Evolutionary conservation across 441 rosid species (phyloP).

Genomic region (Croton setiger): DNA sequence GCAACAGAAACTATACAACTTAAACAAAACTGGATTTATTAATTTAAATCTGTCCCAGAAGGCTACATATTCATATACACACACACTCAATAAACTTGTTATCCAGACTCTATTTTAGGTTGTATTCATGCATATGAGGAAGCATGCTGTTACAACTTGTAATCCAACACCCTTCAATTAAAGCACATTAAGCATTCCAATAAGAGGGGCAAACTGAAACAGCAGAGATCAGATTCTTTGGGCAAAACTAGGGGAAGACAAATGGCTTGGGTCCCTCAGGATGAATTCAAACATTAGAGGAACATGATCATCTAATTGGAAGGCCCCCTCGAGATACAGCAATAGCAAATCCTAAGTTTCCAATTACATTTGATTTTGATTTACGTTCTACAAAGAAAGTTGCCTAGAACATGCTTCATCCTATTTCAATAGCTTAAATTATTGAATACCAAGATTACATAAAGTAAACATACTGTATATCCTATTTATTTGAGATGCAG

Average conservation of each 20-base stretch:
- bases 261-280: background rate
- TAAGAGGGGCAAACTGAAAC: background rate
- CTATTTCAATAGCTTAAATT: too few species aligned
- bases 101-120: background rate
- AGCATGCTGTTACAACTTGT: background rate
- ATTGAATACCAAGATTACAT: too few species aligned
- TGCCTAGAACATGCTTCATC: too few species aligned
- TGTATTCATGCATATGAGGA: background rate
- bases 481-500: too few species aligned
- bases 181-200: background rate
- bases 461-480: too few species aligned
- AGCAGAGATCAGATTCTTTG: background rate
- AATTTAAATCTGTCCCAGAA: background rate
- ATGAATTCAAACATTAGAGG: too few species aligned
- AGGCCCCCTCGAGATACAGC: too few species aligned
- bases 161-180: background rate
- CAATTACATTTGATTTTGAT: too few species aligned
- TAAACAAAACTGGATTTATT: background rate
- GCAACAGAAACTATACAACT: background rate
- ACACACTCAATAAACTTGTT: background rate
- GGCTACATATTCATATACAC: background rate
- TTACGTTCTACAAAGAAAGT: too few species aligned
- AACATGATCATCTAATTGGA: too few species aligned
- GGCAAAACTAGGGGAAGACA: background rate
- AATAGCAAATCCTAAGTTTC: too few species aligned